These are phyloP conservation scores for Podila epicladia DNA, from an alignment of 192 early-diverging fungal species.

Conservation along the genomic window DNA sequence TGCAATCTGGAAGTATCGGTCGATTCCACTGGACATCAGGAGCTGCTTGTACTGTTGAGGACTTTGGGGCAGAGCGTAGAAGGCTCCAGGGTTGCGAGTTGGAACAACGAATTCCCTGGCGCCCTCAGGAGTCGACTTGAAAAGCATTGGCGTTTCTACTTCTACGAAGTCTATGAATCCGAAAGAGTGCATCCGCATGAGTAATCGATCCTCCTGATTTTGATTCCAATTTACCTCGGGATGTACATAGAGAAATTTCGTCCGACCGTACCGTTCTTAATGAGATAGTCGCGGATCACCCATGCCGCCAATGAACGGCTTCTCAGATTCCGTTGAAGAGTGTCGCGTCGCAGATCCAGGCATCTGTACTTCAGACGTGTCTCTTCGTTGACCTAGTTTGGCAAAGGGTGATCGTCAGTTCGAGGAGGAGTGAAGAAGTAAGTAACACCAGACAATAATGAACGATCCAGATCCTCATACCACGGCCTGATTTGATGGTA, in stretches of 20 bases:
- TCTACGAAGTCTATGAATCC: constrained; percentile 76
- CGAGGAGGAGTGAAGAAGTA: not conserved
- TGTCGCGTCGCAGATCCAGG: constrained; percentile 81
- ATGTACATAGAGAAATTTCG: no score
- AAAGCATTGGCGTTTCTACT: constrained; percentile 92
- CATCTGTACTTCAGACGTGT: constrained; percentile 78
- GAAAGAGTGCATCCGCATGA: not conserved
- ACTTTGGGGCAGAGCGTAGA: constrained; percentile 91
- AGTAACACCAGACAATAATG: not conserved
- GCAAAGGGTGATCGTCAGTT: not conserved
- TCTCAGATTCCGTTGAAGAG: constrained; percentile 80
- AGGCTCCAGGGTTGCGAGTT: constrained; percentile 74
- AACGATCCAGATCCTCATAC: constrained; percentile 19
- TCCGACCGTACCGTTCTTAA: constrained; percentile 59
- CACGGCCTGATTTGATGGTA: constrained; percentile 59
- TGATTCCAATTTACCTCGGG: not conserved
- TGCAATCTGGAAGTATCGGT: constrained; percentile 94
- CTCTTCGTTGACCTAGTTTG: constrained; percentile 78
- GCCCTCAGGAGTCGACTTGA: constrained; percentile 94
- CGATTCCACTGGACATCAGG: constrained; percentile 89
- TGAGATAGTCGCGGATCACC: constrained; percentile 75
- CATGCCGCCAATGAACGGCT: constrained; percentile 72
- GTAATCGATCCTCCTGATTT: no score
- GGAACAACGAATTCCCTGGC: constrained; percentile 96
- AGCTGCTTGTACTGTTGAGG: constrained; percentile 96